Evolutionary conservation across 768 basidiomycete genomes (phyloP).

Genomic region (Collybiopsis confluens): DNA sequence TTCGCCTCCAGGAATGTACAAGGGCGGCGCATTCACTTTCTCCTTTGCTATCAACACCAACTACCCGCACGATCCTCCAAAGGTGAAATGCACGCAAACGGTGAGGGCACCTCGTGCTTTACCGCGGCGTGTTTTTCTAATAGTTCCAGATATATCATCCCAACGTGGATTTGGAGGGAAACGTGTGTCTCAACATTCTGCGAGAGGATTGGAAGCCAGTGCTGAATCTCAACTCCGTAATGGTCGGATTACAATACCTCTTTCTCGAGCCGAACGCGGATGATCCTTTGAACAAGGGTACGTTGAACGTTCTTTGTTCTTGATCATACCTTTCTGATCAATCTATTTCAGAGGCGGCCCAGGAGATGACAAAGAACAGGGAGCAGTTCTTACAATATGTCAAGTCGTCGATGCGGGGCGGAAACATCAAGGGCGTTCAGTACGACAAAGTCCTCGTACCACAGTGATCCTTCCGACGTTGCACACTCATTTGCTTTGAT

Average conservation of each 20-base stretch:
- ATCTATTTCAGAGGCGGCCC: conserved; percentile 75
- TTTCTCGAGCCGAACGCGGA: conserved; percentile 99
- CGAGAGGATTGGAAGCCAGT: conserved; percentile 99
- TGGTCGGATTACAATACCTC: conserved; percentile 97
- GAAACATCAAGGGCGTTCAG: conserved; percentile 67
- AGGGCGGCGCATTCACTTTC: conserved; percentile 90
- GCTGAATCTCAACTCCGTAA: conserved; percentile 93
- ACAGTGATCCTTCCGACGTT: conserved; percentile 22
- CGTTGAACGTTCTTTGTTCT: conserved; percentile 16
- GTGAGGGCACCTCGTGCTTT: conserved; percentile 39
- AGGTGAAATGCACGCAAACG: conserved; percentile 95
- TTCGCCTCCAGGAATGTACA: conserved; percentile 82
- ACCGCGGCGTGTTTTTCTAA: neutral
- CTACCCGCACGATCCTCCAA: conserved; percentile 99
- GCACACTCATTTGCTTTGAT: conserved; percentile 10
- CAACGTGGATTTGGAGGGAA: conserved; percentile 96
- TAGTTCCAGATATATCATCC: conserved; percentile 89
- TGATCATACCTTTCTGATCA: neutral
- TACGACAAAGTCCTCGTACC: conserved; percentile 71
- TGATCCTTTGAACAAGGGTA: conserved; percentile 97
- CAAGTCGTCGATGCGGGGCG: conserved; percentile 82
- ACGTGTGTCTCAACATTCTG: conserved; percentile 97
- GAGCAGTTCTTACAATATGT: conserved; percentile 84
- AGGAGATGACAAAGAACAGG: conserved; percentile 87
- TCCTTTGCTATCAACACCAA: conserved; percentile 95